phyloP scores from a whole-genome alignment of 2,329 filamentous ascomycete genomes.

The Bipolaris cookei region DNA sequence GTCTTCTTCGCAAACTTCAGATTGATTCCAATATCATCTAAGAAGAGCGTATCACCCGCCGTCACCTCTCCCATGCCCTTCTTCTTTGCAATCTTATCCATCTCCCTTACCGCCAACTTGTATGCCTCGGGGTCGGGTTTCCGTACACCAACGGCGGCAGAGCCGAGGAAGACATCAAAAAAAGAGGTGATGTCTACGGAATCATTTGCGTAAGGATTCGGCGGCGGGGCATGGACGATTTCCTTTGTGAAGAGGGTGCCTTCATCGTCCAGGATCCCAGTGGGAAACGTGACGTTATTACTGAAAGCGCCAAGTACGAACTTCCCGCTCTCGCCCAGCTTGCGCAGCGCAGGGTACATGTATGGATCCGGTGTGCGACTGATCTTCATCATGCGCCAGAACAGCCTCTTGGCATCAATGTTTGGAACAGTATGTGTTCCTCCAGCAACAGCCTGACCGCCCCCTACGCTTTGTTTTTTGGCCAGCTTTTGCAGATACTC shows the following conservation, averaged over 20 bases:
- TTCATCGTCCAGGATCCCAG: conserved; percentile 70
- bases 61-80: conserved; percentile 62
- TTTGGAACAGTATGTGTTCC: conserved; percentile 67
- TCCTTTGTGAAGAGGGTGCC: conserved; percentile 50
- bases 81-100: conserved; percentile 67
- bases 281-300: conserved; percentile 88
- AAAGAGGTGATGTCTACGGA: conserved; percentile 62
- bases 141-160: conserved; percentile 82
- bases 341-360: conserved; percentile 83
- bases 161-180: conserved; percentile 89
- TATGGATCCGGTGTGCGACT: conserved; percentile 76
- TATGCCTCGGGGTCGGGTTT: conserved; percentile 90
- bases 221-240: conserved; percentile 31
- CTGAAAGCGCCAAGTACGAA: conserved; percentile 75
- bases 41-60: conserved; percentile 76
- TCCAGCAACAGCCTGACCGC: conserved; percentile 41
- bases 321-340: conserved; percentile 59
- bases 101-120: conserved; percentile 68
- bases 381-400: conserved; percentile 89
- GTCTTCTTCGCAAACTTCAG: conserved; percentile 76
- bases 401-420: conserved; percentile 79
- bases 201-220: conserved; percentile 36
- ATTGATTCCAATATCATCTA: conserved; percentile 96
- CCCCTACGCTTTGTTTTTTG: conserved; percentile 23
- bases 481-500: conserved; percentile 56